phyloP scores from a whole-genome alignment of 1,284 basidiomycete species.

The Rhodotorula sp. region DNA sequence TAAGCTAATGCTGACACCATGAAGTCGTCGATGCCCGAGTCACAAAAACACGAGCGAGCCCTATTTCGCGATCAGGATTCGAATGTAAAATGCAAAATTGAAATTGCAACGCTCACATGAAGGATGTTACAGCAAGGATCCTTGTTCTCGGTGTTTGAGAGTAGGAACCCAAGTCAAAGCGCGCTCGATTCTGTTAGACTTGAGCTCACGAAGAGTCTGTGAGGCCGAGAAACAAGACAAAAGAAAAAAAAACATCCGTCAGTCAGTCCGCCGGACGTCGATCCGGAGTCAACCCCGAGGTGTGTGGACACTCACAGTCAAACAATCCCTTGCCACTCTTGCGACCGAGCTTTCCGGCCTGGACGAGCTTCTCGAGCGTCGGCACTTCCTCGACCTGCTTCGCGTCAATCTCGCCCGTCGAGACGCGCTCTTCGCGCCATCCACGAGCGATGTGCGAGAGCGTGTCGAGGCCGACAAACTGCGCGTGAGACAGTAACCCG shows the following conservation, averaged over 20 bases:
- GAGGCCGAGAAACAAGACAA: background rate
- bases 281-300: background rate
- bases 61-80: no score
- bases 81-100: no score
- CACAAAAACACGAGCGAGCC: background rate
- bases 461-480: conserved; percentile 41
- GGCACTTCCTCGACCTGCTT: conserved; percentile 54
- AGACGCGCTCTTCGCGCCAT: conserved; percentile 56
- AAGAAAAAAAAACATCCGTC: no score
- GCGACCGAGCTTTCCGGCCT: conserved; percentile 57
- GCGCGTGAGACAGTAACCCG: background rate
- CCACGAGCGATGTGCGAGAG: conserved; percentile 55
- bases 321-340: conserved; percentile 58
- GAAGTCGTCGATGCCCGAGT: no score
- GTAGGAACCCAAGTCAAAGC: no score
- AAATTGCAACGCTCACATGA: no score
- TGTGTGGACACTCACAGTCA: conserved; percentile 46
- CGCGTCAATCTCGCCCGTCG: conserved; percentile 51
- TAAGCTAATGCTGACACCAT: no score
- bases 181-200: no score
- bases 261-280: background rate
- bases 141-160: no score
- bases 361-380: conserved; percentile 56
- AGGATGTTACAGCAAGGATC: no score
- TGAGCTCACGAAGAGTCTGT: conserved; percentile 2